Evolutionary conservation across 2,329 filamentous ascomycete genomes (phyloP), one percentile per base, ranked within the genome.

Genomic region (Colletotrichum filicis): DNA sequence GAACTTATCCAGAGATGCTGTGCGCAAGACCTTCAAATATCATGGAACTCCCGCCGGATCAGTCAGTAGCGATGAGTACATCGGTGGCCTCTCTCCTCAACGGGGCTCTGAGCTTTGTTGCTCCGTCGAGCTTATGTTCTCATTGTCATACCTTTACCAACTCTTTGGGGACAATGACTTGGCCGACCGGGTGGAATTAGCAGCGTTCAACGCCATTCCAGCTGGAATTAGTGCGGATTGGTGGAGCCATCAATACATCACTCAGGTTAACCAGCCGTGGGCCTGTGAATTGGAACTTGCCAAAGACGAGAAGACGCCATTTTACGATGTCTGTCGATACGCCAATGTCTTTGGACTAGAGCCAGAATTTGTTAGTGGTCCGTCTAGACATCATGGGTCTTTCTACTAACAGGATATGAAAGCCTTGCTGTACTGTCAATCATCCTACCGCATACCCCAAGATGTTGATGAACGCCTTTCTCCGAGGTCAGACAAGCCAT

Each of bases 361-460:
- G 68, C 86, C 86, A 2, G 83, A 87, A 42, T 89, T 81, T 65
- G 74, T 76, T 42, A 64, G 73, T 64, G n/a, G 4, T n/a, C 4
- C 12, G 16, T 19, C 11, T 53, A 32, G 3, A 42, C 37, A 42
- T 42, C 9, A 19, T 42, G 37, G 37, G 37, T 8, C 37, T 42
- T 42, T 42, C 1, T 7, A 19, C 37, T 42, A 7, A 42, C 37
- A 3, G 37, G 16, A 19, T 19, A 42, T 11, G 14, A 57, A 67
- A 82, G 58, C 85, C 86, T 1, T 91, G 88, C 79, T 91, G 89
- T 75, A 89, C 88, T 1, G 89, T 91, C 71, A 91, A 91, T 70
- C 87, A 90, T 74, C 86, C 85, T 1, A 88, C 90, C 75, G 89
- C 86, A 9, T 89, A 86, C 73, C 88, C 89, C 0, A 90, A 90